These are phyloP conservation scores for Melanopsichium pennsylvanicum DNA, from an alignment of 1,284 basidiomycete genomes.

Conservation along the genomic window DNA sequence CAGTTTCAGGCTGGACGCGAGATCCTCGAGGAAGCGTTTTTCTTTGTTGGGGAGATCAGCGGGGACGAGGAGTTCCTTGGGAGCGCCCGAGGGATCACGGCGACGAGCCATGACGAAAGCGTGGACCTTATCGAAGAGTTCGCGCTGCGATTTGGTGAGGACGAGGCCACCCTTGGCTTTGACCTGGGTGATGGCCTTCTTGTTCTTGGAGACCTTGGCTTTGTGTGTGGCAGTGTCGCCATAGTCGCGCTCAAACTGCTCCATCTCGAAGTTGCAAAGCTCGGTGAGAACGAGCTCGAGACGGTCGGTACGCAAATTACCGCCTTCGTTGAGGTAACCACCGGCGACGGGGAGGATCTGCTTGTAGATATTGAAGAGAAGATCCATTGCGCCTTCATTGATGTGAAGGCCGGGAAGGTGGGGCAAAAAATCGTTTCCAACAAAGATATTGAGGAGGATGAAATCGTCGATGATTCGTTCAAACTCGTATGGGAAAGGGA, in stretches of 20 bases:
- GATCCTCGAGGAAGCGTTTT: conserved; percentile 51
- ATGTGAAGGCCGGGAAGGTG: conserved; percentile 96
- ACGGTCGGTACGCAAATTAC: conserved; percentile 80
- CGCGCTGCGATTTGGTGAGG: conserved; percentile 29
- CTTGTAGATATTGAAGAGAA: conserved; percentile 93
- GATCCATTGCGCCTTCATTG: conserved; percentile 92
- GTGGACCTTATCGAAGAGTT: conserved; percentile 69
- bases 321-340: conserved; percentile 92
- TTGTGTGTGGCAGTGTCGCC: conserved; percentile 74
- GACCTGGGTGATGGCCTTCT: conserved; percentile 77
- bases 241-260: conserved; percentile 88
- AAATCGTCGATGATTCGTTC: conserved; percentile 98
- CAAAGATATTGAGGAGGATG: conserved; percentile 92
- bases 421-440: conserved; percentile 96
- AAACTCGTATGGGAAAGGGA: conserved; percentile 77
- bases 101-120: conserved; percentile 83
- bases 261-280: conserved; percentile 84
- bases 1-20: conserved; percentile 52
- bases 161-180: conserved; percentile 72
- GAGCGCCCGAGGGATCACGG: conserved; percentile 70
- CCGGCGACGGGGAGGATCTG: conserved; percentile 83
- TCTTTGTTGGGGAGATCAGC: conserved; percentile 43
- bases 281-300: conserved; percentile 88
- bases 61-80: conserved; percentile 48
- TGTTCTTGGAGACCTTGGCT: conserved; percentile 68